A percentile compares a stretch with the other conserved stretches of the same genome.
phyloP scores from a whole-genome alignment of 2,329 filamentous ascomycete species.

The Fusarium agapanthi region DNA sequence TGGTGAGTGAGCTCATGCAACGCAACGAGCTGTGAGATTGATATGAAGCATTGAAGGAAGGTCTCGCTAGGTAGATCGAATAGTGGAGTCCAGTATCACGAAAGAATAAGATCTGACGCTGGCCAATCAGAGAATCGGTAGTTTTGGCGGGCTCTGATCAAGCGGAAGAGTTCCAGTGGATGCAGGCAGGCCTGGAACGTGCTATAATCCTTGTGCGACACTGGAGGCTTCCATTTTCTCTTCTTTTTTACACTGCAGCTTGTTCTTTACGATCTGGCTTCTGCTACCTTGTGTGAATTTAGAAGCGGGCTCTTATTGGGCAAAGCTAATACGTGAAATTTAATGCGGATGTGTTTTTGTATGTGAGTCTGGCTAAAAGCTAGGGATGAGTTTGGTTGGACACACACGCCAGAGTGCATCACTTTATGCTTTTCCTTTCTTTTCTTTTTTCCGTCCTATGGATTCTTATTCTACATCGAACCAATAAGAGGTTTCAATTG shows the following conservation, averaged over 20 bases:
- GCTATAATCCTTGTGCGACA: background rate
- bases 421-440: background rate
- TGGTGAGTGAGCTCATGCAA: background rate
- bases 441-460: conserved; percentile 9
- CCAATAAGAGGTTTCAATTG: background rate
- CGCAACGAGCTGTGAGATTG: background rate
- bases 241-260: background rate
- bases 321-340: background rate
- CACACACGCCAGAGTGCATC: conserved; percentile 24
- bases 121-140: conserved; percentile 13
- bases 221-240: background rate
- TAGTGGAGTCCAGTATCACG: conserved; percentile 8
- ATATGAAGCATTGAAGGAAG: background rate
- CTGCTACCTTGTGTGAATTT: conserved; percentile 16
- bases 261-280: background rate
- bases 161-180: background rate
- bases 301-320: background rate
- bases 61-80: conserved; percentile 3
- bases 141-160: background rate
- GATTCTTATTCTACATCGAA: background rate
- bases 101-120: background rate
- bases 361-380: conserved; percentile 20
- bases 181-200: background rate
- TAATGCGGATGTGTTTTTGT: conserved; percentile 4
- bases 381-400: background rate